These are phyloP conservation scores for Paraphaeosphaeria sporulosa DNA, from an alignment of 2,329 filamentous ascomycete genomes.

Conservation along the genomic window DNA sequence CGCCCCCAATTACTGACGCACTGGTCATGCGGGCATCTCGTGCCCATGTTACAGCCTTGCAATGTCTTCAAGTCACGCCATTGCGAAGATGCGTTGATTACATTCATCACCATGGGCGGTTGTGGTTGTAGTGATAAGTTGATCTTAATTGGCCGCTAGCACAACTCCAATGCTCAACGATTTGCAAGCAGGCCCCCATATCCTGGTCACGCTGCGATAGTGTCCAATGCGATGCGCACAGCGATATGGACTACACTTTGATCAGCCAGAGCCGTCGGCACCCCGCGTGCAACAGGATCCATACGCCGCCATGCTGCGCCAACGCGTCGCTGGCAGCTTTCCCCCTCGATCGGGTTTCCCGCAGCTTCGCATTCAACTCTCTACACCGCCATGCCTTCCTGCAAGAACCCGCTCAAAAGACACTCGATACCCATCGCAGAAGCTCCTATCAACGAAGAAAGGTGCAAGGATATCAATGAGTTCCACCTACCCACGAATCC, in stretches of 20 bases:
- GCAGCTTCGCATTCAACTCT: not conserved
- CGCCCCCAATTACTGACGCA: not conserved
- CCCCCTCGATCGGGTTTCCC: not conserved
- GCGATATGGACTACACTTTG: not conserved
- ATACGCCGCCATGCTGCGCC: not conserved
- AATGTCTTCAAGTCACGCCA: not conserved
- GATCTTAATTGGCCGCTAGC: not conserved
- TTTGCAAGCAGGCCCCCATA: not conserved
- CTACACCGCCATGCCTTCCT: not conserved
- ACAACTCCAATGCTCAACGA: not conserved
- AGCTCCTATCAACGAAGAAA: not conserved
- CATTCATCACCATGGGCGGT: not conserved
- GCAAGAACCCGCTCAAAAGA: not conserved
- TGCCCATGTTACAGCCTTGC: not conserved
- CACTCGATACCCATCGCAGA: not conserved
- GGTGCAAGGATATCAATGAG: not conserved
- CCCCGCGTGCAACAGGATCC: not conserved
- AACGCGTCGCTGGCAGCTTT: not conserved
- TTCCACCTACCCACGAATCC: slow-evolving; percentile 8
- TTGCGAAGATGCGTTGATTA: not conserved
- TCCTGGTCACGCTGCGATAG: not conserved
- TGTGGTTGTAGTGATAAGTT: not conserved
- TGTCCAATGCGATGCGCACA: not conserved
- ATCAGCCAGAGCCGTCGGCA: not conserved
- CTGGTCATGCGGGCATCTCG: not conserved